A percentile compares a stretch with the other conserved stretches of the same genome.
These are phyloP conservation scores for Miscanthus lutarioriparius DNA, from an alignment of 176 grass and related monocot species.

Conservation along the genomic window DNA sequence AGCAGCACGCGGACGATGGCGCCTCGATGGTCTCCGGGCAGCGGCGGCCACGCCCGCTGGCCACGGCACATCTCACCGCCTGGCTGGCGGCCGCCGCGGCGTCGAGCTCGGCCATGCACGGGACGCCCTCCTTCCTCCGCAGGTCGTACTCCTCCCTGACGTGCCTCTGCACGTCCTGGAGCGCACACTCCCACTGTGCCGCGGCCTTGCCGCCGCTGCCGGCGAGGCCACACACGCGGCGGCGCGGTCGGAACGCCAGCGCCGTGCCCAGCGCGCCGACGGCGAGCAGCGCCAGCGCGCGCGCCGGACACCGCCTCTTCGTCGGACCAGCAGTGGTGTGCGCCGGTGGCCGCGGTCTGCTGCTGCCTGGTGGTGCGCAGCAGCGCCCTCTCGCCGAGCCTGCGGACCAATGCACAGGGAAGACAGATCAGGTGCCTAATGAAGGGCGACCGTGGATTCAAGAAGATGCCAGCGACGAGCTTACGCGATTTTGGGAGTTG, in stretches of 20 bases:
- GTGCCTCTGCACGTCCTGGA: conserved; percentile 65
- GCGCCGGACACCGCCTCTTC: conserved; percentile 45
- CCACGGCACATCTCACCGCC: too few relatives aligned
- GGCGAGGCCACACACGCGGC: conserved; percentile 26
- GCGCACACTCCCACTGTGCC: conserved; percentile 50
- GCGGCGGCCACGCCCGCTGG: background rate
- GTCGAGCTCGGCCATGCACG: conserved; percentile 73
- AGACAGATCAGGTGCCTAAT: too few relatives aligned
- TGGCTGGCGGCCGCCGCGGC: background rate
- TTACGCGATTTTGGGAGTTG: too few relatives aligned
- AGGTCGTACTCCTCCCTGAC: conserved; percentile 76
- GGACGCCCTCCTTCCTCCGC: conserved; percentile 54
- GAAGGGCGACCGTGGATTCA: too few relatives aligned
- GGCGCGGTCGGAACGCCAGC: conserved; percentile 54
- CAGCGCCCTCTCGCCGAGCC: conserved; percentile 60
- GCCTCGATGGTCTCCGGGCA: background rate
- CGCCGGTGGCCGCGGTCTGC: background rate
- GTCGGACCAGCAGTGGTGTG: background rate
- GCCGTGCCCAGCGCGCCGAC: conserved; percentile 50
- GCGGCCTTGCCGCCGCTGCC: conserved; percentile 12
- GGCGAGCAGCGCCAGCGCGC: conserved; percentile 46
- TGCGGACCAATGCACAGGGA: background rate
- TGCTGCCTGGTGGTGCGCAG: background rate
- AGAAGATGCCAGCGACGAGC: too few relatives aligned
- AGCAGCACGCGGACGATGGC: too few relatives aligned